Percentiles rank a stretch among this genome's conserved stretches.
phyloP scores from a whole-genome alignment of 495 filamentous ascomycete species.

The Hyaloscypha variabilis region DNA sequence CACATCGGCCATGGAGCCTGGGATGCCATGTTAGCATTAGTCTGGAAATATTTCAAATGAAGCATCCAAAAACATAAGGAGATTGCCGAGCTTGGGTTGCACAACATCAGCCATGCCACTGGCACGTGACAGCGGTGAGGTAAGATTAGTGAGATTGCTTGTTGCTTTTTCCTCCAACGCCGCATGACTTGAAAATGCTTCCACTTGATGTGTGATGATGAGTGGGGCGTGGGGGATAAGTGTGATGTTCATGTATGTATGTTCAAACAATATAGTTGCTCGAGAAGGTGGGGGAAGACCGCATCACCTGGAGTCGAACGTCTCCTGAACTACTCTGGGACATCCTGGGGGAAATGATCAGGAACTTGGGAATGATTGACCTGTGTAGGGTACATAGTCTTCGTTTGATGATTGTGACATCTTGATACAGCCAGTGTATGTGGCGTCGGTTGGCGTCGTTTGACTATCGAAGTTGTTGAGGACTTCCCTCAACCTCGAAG shows the following conservation, averaged over 20 bases:
- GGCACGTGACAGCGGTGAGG: slow-evolving; percentile 29
- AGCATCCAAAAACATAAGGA: not conserved
- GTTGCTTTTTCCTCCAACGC: slow-evolving; percentile 23
- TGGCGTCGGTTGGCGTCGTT: not conserved
- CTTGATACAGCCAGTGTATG: not conserved
- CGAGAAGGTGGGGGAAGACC: not conserved
- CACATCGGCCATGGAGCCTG: slow-evolving; percentile 70
- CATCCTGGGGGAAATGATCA: not conserved
- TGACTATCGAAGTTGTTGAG: not conserved
- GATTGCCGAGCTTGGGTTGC: not conserved
- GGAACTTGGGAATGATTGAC: not conserved
- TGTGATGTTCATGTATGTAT: not conserved
- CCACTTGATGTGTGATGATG: not conserved
- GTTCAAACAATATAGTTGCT: not conserved
- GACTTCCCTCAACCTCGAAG: not conserved
- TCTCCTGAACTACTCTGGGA: not conserved
- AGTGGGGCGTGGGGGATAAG: not conserved
- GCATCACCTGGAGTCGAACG: not conserved
- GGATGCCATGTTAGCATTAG: slow-evolving; percentile 20
- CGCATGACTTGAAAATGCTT: slow-evolving; percentile 5
- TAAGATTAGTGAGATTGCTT: not conserved
- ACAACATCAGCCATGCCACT: slow-evolving; percentile 8
- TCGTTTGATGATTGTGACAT: not conserved
- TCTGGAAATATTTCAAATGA: not conserved
- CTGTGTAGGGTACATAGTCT: not conserved